Conservation (phyloP, 108 stramenopile species). For the Cyclostephanos tholiformis region DNA sequence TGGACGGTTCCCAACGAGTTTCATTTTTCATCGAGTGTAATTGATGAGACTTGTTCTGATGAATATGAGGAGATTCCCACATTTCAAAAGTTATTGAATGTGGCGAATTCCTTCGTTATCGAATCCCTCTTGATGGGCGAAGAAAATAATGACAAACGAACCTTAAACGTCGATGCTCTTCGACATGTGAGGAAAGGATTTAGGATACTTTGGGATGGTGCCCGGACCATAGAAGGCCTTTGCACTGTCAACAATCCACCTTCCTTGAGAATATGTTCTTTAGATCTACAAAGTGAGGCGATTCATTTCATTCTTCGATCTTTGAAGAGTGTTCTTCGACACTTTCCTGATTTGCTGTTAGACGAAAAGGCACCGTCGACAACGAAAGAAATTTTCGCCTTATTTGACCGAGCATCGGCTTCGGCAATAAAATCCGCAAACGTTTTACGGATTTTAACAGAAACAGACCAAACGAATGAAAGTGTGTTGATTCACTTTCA, state of each 20-base stretch:
- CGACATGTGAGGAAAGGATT: constrained; percentile 37
- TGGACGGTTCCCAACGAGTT: constrained; percentile 34
- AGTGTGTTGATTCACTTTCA: constrained; percentile 34
- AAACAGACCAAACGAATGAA: constrained; percentile 1
- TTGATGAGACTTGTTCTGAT: constrained; percentile 17
- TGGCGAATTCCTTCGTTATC: constrained; percentile 17
- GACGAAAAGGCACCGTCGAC: neutral
- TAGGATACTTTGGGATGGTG: constrained; percentile 48
- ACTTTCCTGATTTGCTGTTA: too few relatives aligned
- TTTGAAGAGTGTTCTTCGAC: constrained; percentile 5
- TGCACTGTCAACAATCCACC: constrained; percentile 6
- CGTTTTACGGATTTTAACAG: constrained; percentile 12
- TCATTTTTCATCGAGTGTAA: constrained; percentile 25
- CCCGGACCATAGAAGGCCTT: constrained; percentile 14
- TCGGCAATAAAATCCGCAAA: constrained; percentile 37
- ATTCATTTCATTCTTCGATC: constrained; percentile 19
- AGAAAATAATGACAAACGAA: neutral
- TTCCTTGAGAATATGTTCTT: constrained; percentile 13
- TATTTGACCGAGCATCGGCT: constrained; percentile 42
- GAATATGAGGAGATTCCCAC: constrained; percentile 11
- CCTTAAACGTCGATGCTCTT: constrained; percentile 21
- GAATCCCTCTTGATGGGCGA: constrained; percentile 10
- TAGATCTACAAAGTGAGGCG: constrained; percentile 28
- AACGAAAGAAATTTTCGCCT: constrained; percentile 23
- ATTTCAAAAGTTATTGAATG: constrained; percentile 28